Base-by-base conservation (phyloP, 2,329 filamentous ascomycete species). In the Fusarium cyanostomum region DNA sequence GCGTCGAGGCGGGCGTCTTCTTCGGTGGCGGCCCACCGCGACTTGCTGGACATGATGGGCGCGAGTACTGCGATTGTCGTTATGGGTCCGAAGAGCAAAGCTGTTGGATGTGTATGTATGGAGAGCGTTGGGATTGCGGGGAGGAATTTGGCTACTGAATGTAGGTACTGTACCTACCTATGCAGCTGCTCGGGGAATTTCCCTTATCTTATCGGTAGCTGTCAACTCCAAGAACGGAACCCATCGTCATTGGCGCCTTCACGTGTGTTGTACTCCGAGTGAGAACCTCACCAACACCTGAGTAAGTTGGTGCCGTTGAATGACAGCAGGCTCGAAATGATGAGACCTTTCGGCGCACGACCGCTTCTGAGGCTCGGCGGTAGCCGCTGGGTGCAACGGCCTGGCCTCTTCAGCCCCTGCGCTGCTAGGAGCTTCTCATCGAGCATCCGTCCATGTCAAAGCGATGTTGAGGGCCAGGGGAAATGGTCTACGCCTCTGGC, bases 401-500 rank as follows among this genome's bases (percentile, higher is more conserved):
- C 59, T 37, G 56, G 46, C 10, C 48, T 56, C 15, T 48, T 61
- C 38, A 48, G 31, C 41, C 41, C 57, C 52, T 56, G 28, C 24
- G 46, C 56, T 46, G 44, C 45, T n/a, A 59, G 72, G 26, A 67
- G 56, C 58, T 74, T 77, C 63, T 72, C 73, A 45, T 65, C 56
- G 11, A 70, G 61, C 7, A 27, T 54, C 15, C 42, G 46, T 28
- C 66, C 52, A 27, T 58, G 59, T 34, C 69, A 62, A 33, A 44
- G 44, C 42, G 53, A 55, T 11, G 34, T 26, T n/a, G 63, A 72
- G 50, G 75, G 77, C 7, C 79, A 80, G 52, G 84, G 90, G 62
- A 80, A 91, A 81, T 97, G 94, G 93, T 96, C 94, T 3, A 99
- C 94, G 4, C 94, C 94, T 12, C 79, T 99, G 60, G 94, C 94